Percentiles rank a stretch among this genome's conserved stretches.
Evolutionary conservation across 192 early-diverging fungal genomes (phyloP).

Genomic region (Podila clonocystis): DNA sequence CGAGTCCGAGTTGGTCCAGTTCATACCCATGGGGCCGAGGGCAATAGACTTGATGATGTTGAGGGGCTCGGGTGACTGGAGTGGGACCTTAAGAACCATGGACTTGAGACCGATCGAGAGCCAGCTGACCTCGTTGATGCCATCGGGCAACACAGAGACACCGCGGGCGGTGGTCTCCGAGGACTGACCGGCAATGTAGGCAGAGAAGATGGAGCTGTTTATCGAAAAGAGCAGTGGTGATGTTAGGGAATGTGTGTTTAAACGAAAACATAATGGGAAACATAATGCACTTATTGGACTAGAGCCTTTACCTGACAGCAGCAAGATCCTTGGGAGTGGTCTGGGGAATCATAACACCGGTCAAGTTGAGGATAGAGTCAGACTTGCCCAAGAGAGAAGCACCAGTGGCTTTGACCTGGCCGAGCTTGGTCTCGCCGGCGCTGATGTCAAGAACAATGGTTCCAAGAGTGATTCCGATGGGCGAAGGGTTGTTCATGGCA

Average conservation of each 20-base stretch:
- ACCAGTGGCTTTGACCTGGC: conserved; percentile 66
- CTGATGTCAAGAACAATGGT: conserved; percentile 57
- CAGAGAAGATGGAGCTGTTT: conserved; percentile 54
- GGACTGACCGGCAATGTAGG: conserved; percentile 59
- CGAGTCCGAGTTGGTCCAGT: conserved; percentile 54
- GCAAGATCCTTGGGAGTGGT: conserved; percentile 54
- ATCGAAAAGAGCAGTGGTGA: background rate
- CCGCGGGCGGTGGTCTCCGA: conserved; percentile 59
- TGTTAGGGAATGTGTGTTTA: too few species aligned
- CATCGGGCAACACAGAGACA: conserved; percentile 60
- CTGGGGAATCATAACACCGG: conserved; percentile 62
- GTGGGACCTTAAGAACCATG: conserved; percentile 60
- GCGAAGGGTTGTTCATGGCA: conserved; percentile 67
- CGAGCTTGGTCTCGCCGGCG: conserved; percentile 51
- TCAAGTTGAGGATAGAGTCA: conserved; percentile 52
- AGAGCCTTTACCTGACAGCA: conserved; percentile 50
- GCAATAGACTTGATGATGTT: conserved; percentile 63
- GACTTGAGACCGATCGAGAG: conserved; percentile 60
- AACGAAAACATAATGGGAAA: background rate
- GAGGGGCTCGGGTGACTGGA: conserved; percentile 47
- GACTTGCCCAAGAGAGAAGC: conserved; percentile 50
- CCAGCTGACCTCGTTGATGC: conserved; percentile 60
- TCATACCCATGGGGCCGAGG: conserved; percentile 64
- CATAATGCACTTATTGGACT: background rate
- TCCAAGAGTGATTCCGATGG: conserved; percentile 59